A percentile compares a stretch with the other conserved stretches of the same genome.
Evolutionary conservation across 257 asterid genomes (phyloP).

Genomic region (Fraxinus quadrangulata): DNA sequence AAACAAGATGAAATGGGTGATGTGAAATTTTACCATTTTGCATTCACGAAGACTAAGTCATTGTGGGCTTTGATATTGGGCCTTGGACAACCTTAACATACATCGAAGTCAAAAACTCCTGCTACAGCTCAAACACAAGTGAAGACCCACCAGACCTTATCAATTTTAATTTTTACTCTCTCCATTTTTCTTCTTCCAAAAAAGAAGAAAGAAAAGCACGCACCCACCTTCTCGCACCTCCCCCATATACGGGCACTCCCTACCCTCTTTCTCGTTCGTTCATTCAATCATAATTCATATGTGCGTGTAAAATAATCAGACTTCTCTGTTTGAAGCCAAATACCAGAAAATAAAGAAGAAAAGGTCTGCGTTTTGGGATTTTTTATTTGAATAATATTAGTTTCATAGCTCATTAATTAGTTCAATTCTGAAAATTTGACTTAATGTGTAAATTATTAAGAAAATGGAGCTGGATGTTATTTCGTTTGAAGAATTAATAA

Average conservation of each 20-base stretch:
- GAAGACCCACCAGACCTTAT: too few species aligned
- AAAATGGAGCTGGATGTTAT: neutral
- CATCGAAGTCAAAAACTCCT: too few species aligned
- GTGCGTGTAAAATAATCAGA: conserved; percentile 15
- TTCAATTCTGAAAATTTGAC: neutral
- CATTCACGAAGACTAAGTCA: too few species aligned
- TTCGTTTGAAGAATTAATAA: neutral
- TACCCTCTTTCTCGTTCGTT: conserved; percentile 21
- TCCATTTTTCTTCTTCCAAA: too few species aligned
- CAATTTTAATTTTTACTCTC: too few species aligned
- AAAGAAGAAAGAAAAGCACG: conserved; percentile 6
- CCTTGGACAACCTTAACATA: too few species aligned
- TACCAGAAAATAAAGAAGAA: conserved; percentile 23
- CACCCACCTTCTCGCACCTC: conserved; percentile 32
- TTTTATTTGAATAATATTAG: conserved; percentile 5
- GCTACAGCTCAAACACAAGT: too few species aligned
- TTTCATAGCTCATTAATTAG: neutral
- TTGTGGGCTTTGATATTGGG: too few species aligned
- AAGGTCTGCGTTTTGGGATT: conserved; percentile 19
- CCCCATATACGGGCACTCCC: conserved; percentile 43
- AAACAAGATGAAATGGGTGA: too few species aligned
- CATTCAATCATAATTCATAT: neutral
- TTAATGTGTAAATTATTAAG: neutral
- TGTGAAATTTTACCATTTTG: too few species aligned
- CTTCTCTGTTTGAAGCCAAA: neutral